Base-by-base conservation (phyloP, 805 yeast species). In the Debaryomyces castellii region DNA sequence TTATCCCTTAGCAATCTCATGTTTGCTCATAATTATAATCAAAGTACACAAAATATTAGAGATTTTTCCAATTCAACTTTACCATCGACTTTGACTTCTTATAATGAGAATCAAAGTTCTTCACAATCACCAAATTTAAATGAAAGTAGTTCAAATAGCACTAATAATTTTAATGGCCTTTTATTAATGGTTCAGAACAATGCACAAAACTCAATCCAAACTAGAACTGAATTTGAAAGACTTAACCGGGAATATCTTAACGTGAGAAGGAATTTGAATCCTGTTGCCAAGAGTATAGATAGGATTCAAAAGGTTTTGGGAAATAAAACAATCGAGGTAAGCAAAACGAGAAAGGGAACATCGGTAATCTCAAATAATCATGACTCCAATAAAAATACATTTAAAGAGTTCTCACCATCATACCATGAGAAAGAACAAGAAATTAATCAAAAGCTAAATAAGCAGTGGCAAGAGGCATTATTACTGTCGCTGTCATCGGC, bases 201-300 rank as follows among this genome's bases (percentile, higher is more conserved):
- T 20, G 67, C 58, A 39, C 69, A 61, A 57, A 77, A 77, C 36
- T 76, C 82, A 5, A 77, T 83, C 17, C 85, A 80, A 49, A 74
- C 80, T 6, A 75, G 88, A 52, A 77, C 89, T n/a, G 94, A 87
- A 58, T 86, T 82, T 57, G 96, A 89, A 60, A 74, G 88, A 49
- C 75, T 87, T 25, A 80, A 90, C 11, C 73, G 91, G 49, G 96
- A 88, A 57, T 86, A 82, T 51, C 68, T 82, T 36, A 85, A 79
- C 52, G 83, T 86, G 0, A 68, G 90, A 57, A 72, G 94, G 48
- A 80, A 83, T 62, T 67, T 70, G 33, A 88, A 88, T 52, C 96
- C 96, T 1, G 66, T 87, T 2, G 76, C 78, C 4, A 86, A 81
- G 40, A 78, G 89, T 2, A 62, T 88, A 24, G 71, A 75, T 37